These are phyloP conservation scores for Suillus hirtellus DNA, from an alignment of 768 basidiomycete species.

Conservation along the genomic window DNA sequence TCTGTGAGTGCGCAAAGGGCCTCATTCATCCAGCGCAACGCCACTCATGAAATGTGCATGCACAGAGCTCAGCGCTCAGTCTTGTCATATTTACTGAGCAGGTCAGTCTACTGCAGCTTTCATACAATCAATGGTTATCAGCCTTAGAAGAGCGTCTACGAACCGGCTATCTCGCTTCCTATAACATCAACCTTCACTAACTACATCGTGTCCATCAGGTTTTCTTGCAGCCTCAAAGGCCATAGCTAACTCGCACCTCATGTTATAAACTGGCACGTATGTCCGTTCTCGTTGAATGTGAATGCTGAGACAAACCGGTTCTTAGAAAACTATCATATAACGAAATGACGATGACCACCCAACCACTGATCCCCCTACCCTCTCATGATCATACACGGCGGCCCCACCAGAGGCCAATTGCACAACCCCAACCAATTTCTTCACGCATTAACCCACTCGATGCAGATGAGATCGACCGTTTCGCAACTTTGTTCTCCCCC, in stretches of 20 bases:
- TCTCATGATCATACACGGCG: neutral
- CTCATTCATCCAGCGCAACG: neutral
- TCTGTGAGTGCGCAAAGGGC: neutral
- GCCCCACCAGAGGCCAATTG: neutral
- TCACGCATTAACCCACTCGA: constrained; percentile 9
- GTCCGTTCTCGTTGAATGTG: neutral
- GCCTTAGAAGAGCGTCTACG: neutral
- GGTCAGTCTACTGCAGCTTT: neutral
- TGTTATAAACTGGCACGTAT: neutral
- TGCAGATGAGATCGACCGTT: constrained; percentile 39
- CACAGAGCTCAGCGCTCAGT: constrained; percentile 1
- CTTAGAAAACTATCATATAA: neutral
- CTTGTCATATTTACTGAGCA: neutral
- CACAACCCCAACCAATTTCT: neutral
- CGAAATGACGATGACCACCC: neutral
- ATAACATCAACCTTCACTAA: neutral
- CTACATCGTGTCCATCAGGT: neutral
- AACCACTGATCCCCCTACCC: neutral
- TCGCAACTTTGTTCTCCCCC: constrained; percentile 46
- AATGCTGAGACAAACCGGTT: neutral
- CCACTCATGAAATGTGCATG: neutral
- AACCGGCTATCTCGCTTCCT: too few species aligned
- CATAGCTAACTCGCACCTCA: constrained; percentile 2
- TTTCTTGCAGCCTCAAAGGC: neutral
- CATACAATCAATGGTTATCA: neutral